phyloP scores from a whole-genome alignment of 257 asterid genomes.

The Jacaranda mimosifolia region DNA sequence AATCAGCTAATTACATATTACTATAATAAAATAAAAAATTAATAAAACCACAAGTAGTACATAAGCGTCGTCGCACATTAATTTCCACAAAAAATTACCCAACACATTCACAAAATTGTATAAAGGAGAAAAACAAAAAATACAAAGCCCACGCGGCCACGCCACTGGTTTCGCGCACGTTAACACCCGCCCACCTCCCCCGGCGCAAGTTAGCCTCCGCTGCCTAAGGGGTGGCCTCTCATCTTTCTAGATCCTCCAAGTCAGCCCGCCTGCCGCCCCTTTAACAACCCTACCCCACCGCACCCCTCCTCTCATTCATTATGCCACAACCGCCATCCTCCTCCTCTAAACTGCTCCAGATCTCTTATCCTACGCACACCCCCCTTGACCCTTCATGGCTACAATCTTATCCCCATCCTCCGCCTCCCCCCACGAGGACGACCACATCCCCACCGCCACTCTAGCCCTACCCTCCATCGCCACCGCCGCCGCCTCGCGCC shows the following conservation, averaged over 20 bases:
- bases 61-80: too few species aligned
- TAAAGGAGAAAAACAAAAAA: not conserved
- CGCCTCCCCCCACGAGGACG: slow-evolving; percentile 47
- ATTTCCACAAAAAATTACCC: too few species aligned
- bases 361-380: slow-evolving; percentile 26
- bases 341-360: slow-evolving; percentile 30
- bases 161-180: slow-evolving; percentile 52
- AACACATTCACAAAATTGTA: not conserved
- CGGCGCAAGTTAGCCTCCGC: slow-evolving; percentile 84
- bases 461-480: slow-evolving; percentile 57
- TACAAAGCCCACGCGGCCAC: slow-evolving; percentile 43
- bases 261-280: slow-evolving; percentile 70
- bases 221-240: slow-evolving; percentile 79
- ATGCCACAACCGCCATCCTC: slow-evolving; percentile 57
- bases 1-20: too few species aligned
- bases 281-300: slow-evolving; percentile 65
- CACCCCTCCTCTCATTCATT: slow-evolving; percentile 56
- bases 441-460: slow-evolving; percentile 58
- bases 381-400: slow-evolving; percentile 43
- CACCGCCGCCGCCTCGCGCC: slow-evolving; percentile 64
- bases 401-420: slow-evolving; percentile 40
- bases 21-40: too few species aligned
- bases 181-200: slow-evolving; percentile 50
- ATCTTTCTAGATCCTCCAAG: slow-evolving; percentile 67
- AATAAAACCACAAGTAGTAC: too few species aligned